A percentile compares a stretch with the other conserved stretches of the same genome.
Evolutionary conservation across 192 early-diverging fungal genomes (phyloP).

Genomic region (Thamnidium elegans): DNA sequence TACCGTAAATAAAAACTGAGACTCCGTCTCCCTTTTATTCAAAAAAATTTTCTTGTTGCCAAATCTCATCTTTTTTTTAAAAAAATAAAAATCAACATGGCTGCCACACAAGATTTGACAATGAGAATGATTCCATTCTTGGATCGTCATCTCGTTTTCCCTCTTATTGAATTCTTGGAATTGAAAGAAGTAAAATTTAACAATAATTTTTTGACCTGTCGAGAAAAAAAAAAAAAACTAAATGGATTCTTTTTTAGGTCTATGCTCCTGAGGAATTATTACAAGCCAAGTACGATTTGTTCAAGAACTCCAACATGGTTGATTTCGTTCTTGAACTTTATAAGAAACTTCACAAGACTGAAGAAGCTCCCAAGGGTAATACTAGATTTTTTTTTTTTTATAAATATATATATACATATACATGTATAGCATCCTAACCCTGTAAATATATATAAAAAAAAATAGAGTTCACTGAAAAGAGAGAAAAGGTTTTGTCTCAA

Average conservation of each 20-base stretch:
- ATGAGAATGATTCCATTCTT: constrained; percentile 77
- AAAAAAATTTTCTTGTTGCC: neutral
- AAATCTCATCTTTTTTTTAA: constrained; percentile 7
- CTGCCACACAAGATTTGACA: constrained; percentile 75
- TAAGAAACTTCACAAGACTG: constrained; percentile 73
- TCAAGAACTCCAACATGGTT: constrained; percentile 90
- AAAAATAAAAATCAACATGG: constrained; percentile 33
- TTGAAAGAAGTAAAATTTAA: constrained; percentile 61
- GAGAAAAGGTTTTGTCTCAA: constrained; percentile 70
- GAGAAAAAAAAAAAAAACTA: too few relatives aligned
- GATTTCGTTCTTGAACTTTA: constrained; percentile 87
- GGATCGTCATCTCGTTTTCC: constrained; percentile 93
- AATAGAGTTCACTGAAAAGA: constrained; percentile 63
- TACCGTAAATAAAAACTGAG: neutral
- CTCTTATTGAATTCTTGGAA: constrained; percentile 85
- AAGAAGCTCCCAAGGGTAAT: constrained; percentile 71
- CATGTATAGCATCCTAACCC: too few relatives aligned
- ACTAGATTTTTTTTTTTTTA: neutral
- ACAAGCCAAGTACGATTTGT: constrained; percentile 87
- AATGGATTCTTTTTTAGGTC: too few relatives aligned
- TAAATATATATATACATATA: too few relatives aligned
- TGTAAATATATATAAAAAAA: too few relatives aligned
- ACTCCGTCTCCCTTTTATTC: neutral
- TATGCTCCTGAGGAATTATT: constrained; percentile 75
- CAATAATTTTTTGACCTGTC: too few relatives aligned